phyloP scores from a whole-genome alignment of 2,329 filamentous ascomycete genomes.

The Colletotrichum musae region DNA sequence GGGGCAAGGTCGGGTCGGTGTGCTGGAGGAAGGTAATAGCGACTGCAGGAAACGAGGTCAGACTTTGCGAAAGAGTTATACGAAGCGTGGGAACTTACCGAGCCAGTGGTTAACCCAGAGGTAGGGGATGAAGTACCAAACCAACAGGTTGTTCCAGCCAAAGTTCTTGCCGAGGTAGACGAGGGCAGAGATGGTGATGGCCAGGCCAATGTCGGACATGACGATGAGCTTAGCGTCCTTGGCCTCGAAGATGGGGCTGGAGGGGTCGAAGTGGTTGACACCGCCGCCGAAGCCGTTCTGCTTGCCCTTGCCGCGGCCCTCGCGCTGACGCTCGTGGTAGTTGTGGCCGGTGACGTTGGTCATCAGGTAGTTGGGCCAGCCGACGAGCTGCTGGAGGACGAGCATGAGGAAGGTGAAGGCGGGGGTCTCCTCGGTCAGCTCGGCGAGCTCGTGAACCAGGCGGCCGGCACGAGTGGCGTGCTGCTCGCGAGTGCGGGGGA shows the following conservation, averaged over 20 bases:
- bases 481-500: slow-evolving; percentile 90
- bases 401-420: slow-evolving; percentile 83
- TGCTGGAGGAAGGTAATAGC: slow-evolving; percentile 98
- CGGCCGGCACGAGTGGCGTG: slow-evolving; percentile 83
- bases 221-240: slow-evolving; percentile 91
- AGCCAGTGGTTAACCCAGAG: slow-evolving; percentile 99
- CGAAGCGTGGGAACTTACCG: slow-evolving; percentile 71
- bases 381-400: slow-evolving; percentile 87
- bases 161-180: slow-evolving; percentile 81
- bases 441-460: slow-evolving; percentile 84
- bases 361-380: slow-evolving; percentile 93
- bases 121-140: slow-evolving; percentile 97
- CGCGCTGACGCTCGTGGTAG: slow-evolving; percentile 89
- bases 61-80: not conserved
- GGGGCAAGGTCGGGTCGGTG: slow-evolving; percentile 93
- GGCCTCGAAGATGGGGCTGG: slow-evolving; percentile 90
- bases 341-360: slow-evolving; percentile 97
- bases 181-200: slow-evolving; percentile 73
- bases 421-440: slow-evolving; percentile 95
- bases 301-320: slow-evolving; percentile 96
- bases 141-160: slow-evolving; percentile 87
- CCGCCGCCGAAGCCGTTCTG: slow-evolving; percentile 82
- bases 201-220: slow-evolving; percentile 87
- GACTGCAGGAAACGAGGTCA: slow-evolving; percentile 68
- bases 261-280: slow-evolving; percentile 95